Evolutionary conservation across 2,329 filamentous ascomycete species (phyloP).

Genomic region (Talaromyces verruculosus): DNA sequence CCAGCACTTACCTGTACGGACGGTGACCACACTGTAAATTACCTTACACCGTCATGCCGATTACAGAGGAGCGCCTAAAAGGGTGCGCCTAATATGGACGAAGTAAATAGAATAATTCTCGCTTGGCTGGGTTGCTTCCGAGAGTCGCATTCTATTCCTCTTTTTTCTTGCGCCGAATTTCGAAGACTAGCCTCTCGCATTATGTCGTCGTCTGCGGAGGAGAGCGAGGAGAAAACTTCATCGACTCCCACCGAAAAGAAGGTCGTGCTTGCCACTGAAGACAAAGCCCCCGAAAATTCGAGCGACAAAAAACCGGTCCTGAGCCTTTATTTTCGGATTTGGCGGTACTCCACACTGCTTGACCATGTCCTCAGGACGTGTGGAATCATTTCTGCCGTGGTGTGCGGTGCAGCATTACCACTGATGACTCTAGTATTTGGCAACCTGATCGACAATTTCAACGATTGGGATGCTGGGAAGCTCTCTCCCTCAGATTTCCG

Average conservation of each 20-base stretch:
- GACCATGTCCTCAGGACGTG: background rate
- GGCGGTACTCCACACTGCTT: background rate
- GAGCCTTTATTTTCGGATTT: background rate
- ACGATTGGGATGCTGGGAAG: background rate
- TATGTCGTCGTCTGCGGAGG: background rate
- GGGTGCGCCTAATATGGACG: background rate
- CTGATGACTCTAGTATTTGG: constrained; percentile 1
- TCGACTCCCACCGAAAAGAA: background rate
- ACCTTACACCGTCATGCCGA: background rate
- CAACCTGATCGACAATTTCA: background rate
- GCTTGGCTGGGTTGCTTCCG: background rate
- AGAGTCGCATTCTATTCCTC: background rate
- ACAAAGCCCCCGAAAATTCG: background rate
- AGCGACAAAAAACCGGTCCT: background rate
- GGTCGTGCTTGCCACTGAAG: background rate
- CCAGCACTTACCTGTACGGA: background rate
- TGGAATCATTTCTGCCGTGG: background rate
- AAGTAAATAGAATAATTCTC: background rate
- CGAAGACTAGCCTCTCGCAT: background rate
- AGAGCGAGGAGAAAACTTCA: background rate
- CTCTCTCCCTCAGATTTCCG: background rate
- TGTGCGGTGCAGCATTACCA: background rate
- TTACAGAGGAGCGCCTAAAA: background rate
- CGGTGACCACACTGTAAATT: background rate
- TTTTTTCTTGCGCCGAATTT: background rate